A percentile compares a stretch with the other conserved stretches of the same genome.
These are phyloP conservation scores for Penicillium polonicum DNA, from an alignment of 2,329 filamentous ascomycete genomes.

Conservation along the genomic window DNA sequence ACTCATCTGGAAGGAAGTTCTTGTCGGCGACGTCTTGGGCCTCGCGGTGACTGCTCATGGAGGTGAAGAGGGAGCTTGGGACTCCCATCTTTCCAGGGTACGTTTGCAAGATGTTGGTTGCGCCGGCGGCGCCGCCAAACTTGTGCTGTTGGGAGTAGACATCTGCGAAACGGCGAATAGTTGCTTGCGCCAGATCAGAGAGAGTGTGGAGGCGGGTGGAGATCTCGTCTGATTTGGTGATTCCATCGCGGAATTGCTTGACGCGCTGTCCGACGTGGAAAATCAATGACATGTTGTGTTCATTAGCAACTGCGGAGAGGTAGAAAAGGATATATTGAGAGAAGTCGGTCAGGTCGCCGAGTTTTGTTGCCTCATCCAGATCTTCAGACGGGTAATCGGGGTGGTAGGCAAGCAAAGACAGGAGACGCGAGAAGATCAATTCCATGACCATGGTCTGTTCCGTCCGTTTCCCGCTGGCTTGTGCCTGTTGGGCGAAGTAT, in stretches of 20 bases:
- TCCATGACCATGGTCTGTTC: slow-evolving; percentile 70
- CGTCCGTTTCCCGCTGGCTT: slow-evolving; percentile 36
- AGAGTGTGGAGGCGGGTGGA: slow-evolving; percentile 70
- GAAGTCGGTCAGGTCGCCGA: slow-evolving; percentile 70
- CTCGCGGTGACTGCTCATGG: slow-evolving; percentile 71
- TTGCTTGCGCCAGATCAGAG: slow-evolving; percentile 79
- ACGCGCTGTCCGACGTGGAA: slow-evolving; percentile 90
- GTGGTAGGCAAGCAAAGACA: slow-evolving; percentile 89
- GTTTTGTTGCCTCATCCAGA: slow-evolving; percentile 45
- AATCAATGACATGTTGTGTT: slow-evolving; percentile 83
- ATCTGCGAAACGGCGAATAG: slow-evolving; percentile 84
- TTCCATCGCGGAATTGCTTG: slow-evolving; percentile 82
- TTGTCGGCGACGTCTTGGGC: slow-evolving; percentile 85
- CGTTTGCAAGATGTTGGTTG: slow-evolving; percentile 66
- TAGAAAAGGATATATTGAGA: slow-evolving; percentile 89
- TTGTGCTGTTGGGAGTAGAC: slow-evolving; percentile 69
- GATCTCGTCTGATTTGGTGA: slow-evolving; percentile 55
- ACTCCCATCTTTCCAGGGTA: slow-evolving; percentile 79
- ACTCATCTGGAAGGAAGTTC: slow-evolving; percentile 74
- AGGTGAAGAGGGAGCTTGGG: slow-evolving; percentile 73
- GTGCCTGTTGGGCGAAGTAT: slow-evolving; percentile 56
- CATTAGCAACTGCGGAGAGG: slow-evolving; percentile 74
- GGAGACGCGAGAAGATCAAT: slow-evolving; percentile 72
- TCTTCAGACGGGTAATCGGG: slow-evolving; percentile 67
- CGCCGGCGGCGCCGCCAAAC: slow-evolving; percentile 41